These are phyloP conservation scores for Neocallimastix lanati DNA, from an alignment of 192 early-diverging fungal species.

Conservation along the genomic window DNA sequence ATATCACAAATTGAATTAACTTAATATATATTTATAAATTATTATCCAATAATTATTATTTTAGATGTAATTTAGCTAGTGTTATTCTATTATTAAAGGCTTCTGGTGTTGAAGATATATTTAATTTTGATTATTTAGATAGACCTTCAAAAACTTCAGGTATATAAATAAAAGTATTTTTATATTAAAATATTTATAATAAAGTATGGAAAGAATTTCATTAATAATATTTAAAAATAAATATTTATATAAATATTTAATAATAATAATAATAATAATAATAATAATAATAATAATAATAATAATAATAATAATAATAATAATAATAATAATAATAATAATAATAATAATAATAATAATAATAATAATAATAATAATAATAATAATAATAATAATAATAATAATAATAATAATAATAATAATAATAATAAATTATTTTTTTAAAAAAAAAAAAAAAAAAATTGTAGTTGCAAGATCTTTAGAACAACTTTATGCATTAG, in stretches of 20 bases:
- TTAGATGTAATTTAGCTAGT: conserved; percentile 60
- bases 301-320: not conserved
- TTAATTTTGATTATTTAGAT: conserved; percentile 90
- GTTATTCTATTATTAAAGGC: conserved; percentile 81
- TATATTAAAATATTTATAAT: too few relatives aligned
- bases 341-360: not conserved
- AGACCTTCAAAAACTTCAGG: conserved; percentile 50
- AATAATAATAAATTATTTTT: not conserved
- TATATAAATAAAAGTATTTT: conserved; percentile 3
- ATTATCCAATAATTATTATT: too few relatives aligned
- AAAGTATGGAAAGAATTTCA: too few relatives aligned
- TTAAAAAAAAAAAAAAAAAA: not conserved
- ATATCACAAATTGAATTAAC: too few relatives aligned
- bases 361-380: not conserved
- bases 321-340: not conserved
- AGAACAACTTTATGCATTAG: conserved; percentile 73
- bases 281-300: not conserved
- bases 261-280: not conserved
- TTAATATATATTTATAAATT: too few relatives aligned
- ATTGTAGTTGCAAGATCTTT: conserved; percentile 56
- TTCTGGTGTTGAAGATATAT: conserved; percentile 71
- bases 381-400: not conserved
- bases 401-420: not conserved
- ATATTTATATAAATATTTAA: too few relatives aligned
- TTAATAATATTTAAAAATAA: too few relatives aligned